These are phyloP conservation scores for Rhizopogon rudus DNA, from an alignment of 768 basidiomycete species.

Conservation along the genomic window DNA sequence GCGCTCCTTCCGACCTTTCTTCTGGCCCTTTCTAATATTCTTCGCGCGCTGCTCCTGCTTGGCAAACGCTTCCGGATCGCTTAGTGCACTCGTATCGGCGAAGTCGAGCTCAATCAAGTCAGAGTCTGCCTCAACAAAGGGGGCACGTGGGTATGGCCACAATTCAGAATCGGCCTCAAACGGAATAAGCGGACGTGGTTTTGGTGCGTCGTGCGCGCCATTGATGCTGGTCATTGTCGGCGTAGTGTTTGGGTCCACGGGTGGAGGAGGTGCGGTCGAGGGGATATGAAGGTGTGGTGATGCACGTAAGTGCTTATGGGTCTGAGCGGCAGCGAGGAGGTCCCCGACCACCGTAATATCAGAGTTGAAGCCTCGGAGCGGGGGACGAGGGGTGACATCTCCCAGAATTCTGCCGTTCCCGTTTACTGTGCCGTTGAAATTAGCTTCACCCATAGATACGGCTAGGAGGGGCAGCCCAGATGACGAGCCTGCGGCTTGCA, in stretches of 20 bases:
- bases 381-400: slow-evolving; percentile 64
- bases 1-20: slow-evolving; percentile 20
- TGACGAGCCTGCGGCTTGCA: slow-evolving; percentile 24
- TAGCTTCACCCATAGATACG: slow-evolving; percentile 12
- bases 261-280: slow-evolving; percentile 4
- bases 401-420: slow-evolving; percentile 19
- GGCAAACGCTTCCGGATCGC: slow-evolving; percentile 58
- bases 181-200: slow-evolving; percentile 45
- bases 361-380: slow-evolving; percentile 31
- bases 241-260: slow-evolving; percentile 1
- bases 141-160: slow-evolving; percentile 62
- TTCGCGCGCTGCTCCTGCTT: slow-evolving; percentile 20
- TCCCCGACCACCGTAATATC: slow-evolving; percentile 26
- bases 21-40: slow-evolving; percentile 12
- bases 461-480: slow-evolving; percentile 30
- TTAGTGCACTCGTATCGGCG: slow-evolving; percentile 65
- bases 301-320: slow-evolving; percentile 1
- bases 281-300: slow-evolving; percentile 4
- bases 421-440: slow-evolving; percentile 15
- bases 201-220: slow-evolving; percentile 10
- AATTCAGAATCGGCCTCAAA: slow-evolving; percentile 63
- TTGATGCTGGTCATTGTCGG: slow-evolving; percentile 10
- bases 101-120: slow-evolving; percentile 78
- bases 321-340: slow-evolving; percentile 19
- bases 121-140: slow-evolving; percentile 35